phyloP scores from a whole-genome alignment of 768 basidiomycete genomes.

The Mycena floridula region DNA sequence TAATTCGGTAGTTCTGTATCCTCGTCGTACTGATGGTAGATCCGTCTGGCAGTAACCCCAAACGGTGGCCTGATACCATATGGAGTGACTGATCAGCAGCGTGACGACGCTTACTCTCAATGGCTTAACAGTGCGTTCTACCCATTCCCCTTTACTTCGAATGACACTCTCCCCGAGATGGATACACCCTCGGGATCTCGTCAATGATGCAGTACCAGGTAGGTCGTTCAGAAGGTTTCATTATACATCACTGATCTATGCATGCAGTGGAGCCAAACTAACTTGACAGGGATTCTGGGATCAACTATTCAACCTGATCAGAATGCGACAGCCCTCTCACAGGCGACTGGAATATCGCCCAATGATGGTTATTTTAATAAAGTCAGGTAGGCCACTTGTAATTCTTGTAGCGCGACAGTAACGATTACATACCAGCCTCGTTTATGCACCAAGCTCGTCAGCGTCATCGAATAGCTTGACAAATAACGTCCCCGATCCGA shows the following conservation, averaged over 20 bases:
- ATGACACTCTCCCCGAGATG: slow-evolving; percentile 23
- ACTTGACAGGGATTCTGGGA: slow-evolving; percentile 39
- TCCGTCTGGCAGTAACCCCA: not conserved
- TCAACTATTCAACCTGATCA: slow-evolving; percentile 33
- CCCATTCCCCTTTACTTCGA: not conserved
- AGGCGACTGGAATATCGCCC: slow-evolving; percentile 46
- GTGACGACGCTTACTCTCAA: slow-evolving; percentile 44
- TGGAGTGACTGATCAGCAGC: slow-evolving; percentile 48
- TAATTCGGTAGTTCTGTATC: not conserved
- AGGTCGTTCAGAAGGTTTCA: slow-evolving; percentile 4
- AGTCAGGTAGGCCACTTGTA: too few relatives aligned
- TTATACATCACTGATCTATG: not conserved
- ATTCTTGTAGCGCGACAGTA: too few relatives aligned
- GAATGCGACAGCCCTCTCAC: slow-evolving; percentile 25
- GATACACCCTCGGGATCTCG: slow-evolving; percentile 31
- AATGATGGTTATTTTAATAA: slow-evolving; percentile 57
- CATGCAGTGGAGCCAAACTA: slow-evolving; percentile 48
- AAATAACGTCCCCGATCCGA: too few relatives aligned
- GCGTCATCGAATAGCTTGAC: too few relatives aligned
- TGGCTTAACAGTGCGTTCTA: slow-evolving; percentile 42
- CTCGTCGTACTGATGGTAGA: not conserved
- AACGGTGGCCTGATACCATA: slow-evolving; percentile 23
- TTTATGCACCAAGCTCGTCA: too few relatives aligned
- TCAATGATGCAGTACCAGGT: slow-evolving; percentile 48
- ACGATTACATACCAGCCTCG: too few relatives aligned